Evolutionary conservation across 495 filamentous ascomycete species (phyloP).

Genomic region (Margaritispora aquatica): DNA sequence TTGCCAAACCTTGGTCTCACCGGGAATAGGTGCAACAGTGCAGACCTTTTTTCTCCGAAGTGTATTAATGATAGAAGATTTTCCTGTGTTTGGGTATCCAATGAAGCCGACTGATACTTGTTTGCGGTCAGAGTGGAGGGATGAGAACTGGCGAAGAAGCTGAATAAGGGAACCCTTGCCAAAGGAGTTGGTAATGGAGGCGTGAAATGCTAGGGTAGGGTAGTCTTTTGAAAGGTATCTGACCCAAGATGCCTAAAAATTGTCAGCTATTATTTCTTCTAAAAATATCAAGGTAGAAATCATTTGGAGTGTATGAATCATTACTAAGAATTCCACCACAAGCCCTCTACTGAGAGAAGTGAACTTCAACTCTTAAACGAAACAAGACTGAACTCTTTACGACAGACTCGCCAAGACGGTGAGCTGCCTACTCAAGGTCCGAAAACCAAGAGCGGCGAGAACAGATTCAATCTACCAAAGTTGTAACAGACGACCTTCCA

Average conservation of each 20-base stretch:
- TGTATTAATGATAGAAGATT: slow-evolving; percentile 90
- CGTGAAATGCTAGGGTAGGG: slow-evolving; percentile 90
- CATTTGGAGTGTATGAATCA: slow-evolving; percentile 82
- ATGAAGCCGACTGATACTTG: slow-evolving; percentile 88
- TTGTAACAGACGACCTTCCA: slow-evolving; percentile 94
- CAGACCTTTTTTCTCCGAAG: slow-evolving; percentile 88
- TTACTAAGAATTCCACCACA: slow-evolving; percentile 93
- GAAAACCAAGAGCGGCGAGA: slow-evolving; percentile 55
- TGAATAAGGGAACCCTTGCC: slow-evolving; percentile 74
- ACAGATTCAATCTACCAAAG: slow-evolving; percentile 85
- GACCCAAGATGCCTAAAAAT: slow-evolving; percentile 75
- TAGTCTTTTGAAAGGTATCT: slow-evolving; percentile 74
- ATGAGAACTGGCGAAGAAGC: slow-evolving; percentile 86
- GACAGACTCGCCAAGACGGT: slow-evolving; percentile 84
- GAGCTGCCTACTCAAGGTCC: slow-evolving; percentile 59
- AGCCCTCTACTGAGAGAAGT: slow-evolving; percentile 37
- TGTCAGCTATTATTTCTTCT: slow-evolving; percentile 5
- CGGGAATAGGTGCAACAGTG: slow-evolving; percentile 91
- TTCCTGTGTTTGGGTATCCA: slow-evolving; percentile 84
- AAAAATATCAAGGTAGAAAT: slow-evolving; percentile 5
- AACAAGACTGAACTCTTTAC: slow-evolving; percentile 54
- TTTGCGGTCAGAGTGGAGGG: slow-evolving; percentile 83
- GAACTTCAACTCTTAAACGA: slow-evolving; percentile 87
- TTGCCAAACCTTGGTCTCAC: slow-evolving; percentile 96
- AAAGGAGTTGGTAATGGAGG: slow-evolving; percentile 87